Evolutionary conservation across 176 grass and related monocot genomes (phyloP).

Genomic region (Pontederia paniculata): DNA sequence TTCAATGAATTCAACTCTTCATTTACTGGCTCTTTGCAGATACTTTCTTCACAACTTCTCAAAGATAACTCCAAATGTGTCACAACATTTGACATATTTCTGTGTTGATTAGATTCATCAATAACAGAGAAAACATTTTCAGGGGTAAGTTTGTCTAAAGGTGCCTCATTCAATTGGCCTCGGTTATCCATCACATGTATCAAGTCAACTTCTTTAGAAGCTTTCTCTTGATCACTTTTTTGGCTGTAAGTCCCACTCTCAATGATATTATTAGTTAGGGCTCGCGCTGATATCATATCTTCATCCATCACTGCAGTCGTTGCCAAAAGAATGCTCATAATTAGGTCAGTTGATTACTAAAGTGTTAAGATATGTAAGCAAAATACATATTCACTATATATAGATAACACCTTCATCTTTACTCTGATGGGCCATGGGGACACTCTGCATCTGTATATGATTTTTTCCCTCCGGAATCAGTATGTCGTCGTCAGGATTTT

Average conservation of each 20-base stretch:
- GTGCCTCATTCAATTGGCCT: neutral
- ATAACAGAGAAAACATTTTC: constrained; percentile 16
- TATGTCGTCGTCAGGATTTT: constrained; percentile 9
- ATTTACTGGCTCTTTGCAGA: constrained; percentile 39
- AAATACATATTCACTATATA: too few relatives aligned
- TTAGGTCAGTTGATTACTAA: neutral
- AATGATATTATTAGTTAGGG: constrained; percentile 1
- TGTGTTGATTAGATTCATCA: constrained; percentile 21
- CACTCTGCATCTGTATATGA: neutral
- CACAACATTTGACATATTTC: constrained; percentile 22
- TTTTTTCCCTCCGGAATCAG: constrained; percentile 11
- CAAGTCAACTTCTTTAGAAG: constrained; percentile 29
- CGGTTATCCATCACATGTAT: constrained; percentile 34
- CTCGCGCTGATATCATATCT: neutral
- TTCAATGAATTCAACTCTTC: constrained; percentile 57
- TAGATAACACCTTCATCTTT: constrained; percentile 23
- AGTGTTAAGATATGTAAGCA: too few relatives aligned
- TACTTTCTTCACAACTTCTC: constrained; percentile 58
- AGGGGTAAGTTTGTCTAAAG: constrained; percentile 1
- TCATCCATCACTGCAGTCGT: constrained; percentile 17
- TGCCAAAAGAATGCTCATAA: neutral
- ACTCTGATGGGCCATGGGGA: neutral
- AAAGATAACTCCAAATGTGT: constrained; percentile 74
- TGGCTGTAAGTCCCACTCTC: constrained; percentile 11
- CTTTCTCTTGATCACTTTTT: constrained; percentile 18